Evolutionary conservation across 768 basidiomycete species (phyloP), one percentile per base, ranked within the genome.

Genomic region (Amanita exitialis): DNA sequence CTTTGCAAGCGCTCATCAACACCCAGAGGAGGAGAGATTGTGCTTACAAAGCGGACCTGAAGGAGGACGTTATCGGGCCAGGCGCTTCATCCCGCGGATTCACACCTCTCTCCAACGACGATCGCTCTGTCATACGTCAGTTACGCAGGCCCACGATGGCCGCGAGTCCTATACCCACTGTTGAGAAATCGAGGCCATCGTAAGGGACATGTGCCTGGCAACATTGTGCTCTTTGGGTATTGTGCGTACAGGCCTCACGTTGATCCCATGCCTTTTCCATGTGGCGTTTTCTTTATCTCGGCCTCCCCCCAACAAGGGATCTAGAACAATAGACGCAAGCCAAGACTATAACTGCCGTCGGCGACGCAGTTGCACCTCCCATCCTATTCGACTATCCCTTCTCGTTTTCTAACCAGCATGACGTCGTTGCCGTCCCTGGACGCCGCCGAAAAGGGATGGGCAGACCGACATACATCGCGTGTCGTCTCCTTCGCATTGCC

Each of bases 371-470:
- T 44, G 4, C 25, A 30, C 21, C 13, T 46, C 30, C 9, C 45
- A 46, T 34, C 28, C 23, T 13, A 15, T 23, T 36, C 35, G 4
- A 16, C 32, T 25, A 39, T 12, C 13, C 28, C 20, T 16, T 5
- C 38, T 18, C 37, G 56, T 52, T 25, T n/a, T 20, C 47, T n/a
- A 4, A 20, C 18, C 12, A 1, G 20, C 20, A 25, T 25, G 54
- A 58, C 58, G 55, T 52, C 59, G 10, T 51, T 61, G 42, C 55
- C 57, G 16, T 56, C 56, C 46, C 54, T 68, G 18, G 62, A 69
- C 57, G 67, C 69, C 54, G 66, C 65, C 42, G 72, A 74, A 62
- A 68, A 68, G 54, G 50, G 50, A 27, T 34, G 35, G 50, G 50
- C 35, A 16, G 34, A 34, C 9, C 27, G 18, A 18, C 32, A 23